Evolutionary conservation across 306 rosid species (phyloP), one percentile per base, ranked within the genome.

Genomic region (Echinosophora koreensis): DNA sequence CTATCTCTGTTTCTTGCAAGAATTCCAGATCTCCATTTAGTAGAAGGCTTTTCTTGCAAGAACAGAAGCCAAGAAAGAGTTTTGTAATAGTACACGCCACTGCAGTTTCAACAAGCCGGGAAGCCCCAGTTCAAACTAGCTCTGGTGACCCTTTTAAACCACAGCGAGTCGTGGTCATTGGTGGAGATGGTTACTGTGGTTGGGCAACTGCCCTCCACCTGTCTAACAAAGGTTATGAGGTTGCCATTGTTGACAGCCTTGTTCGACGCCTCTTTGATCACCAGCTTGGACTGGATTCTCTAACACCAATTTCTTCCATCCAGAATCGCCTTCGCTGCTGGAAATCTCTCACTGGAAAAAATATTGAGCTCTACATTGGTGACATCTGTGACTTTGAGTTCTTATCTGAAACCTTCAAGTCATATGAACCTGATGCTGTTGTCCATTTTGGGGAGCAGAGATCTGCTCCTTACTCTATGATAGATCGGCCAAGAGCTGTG

Each of bases 141-240:
- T 84, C 84, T 0, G 66, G 76, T n/a, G 86, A 69, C 56, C 85
- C 85, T 77, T 85, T 85, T 18, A 95, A 92, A 80, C 68, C 95
- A 17, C 80, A 88, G 77, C 85, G 95, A 22, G 97, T 89, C 42
- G 88, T 95, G 97, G 92, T 95, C 82, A 88, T 95, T 56, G 98
- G 97, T 37, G 98, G 98, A 52, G 98, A 95, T 83, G 98, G 98
- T 66, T 90, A 95, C 82, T 90, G 98, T 77, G 98, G 98, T 86
- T 95, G 98, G 98, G 98, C 97, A 83, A 92, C 98, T 55, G 97
- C 97, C 51, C 97, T 95, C 41, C 98, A 95, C 77, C 91, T 92
- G 11, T 95, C 98, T 76, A 95, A 89, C 66, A 95, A 84, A 82
- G 98, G 97, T 49, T 95, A 92, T 37, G 96, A 89, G 78, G 98